phyloP scores from a whole-genome alignment of 2,329 filamentous ascomycete species.

The Penicillium sclerotigenum region DNA sequence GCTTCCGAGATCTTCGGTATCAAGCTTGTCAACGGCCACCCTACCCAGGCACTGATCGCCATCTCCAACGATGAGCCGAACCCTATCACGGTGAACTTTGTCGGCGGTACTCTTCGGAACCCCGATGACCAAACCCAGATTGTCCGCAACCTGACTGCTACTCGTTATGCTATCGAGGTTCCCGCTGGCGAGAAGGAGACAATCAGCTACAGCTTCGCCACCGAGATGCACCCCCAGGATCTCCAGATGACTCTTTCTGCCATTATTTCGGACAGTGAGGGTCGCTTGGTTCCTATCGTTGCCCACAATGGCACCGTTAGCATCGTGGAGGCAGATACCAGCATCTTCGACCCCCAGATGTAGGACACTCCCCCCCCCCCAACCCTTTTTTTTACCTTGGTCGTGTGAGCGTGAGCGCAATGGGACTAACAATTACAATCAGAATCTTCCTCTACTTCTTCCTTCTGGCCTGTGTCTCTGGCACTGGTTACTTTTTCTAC shows the following conservation, averaged over 20 bases:
- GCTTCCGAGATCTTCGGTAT: slow-evolving; percentile 82
- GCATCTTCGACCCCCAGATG: slow-evolving; percentile 94
- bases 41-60: slow-evolving; percentile 77
- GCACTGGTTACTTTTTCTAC: slow-evolving; percentile 93
- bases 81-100: slow-evolving; percentile 70
- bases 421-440: slow-evolving; percentile 16
- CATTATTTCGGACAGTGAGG: slow-evolving; percentile 65
- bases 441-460: slow-evolving; percentile 98
- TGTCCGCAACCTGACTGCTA: slow-evolving; percentile 79
- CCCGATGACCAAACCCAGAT: slow-evolving; percentile 57
- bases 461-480: slow-evolving; percentile 72
- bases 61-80: slow-evolving; percentile 78
- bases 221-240: slow-evolving; percentile 91
- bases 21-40: slow-evolving; percentile 89
- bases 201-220: slow-evolving; percentile 78
- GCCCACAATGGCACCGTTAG: slow-evolving; percentile 79
- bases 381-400: neutral
- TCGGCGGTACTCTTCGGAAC: slow-evolving; percentile 71
- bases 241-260: slow-evolving; percentile 73
- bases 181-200: slow-evolving; percentile 72
- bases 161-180: slow-evolving; percentile 70
- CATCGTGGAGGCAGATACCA: slow-evolving; percentile 86
- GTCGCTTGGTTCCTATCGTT: slow-evolving; percentile 69
- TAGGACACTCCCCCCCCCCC: slow-evolving; percentile 56
- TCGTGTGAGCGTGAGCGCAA: slow-evolving; percentile 6